These are phyloP conservation scores for Dactylella cylindrospora DNA, from an alignment of 2,329 filamentous ascomycete species.

Conservation along the genomic window DNA sequence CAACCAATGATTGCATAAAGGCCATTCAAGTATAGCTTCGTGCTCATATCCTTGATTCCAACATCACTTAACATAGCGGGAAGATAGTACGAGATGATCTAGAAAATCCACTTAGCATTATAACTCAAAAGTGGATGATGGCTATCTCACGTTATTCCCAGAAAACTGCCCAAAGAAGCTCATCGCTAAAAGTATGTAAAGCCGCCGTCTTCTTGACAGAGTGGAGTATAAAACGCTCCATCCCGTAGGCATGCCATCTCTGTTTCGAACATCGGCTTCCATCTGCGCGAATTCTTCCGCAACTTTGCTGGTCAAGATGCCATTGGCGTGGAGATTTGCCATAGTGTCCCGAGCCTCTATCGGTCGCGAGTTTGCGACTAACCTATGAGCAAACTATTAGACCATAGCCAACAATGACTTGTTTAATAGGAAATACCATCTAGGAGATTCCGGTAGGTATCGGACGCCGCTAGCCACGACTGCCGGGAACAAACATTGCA, in stretches of 20 bases:
- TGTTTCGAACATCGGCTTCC: conserved; percentile 22
- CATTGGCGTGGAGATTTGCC: conserved; percentile 62
- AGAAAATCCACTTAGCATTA: not conserved
- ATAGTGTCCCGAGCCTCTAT: conserved; percentile 60
- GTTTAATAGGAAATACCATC: conserved; percentile 63
- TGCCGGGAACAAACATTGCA: conserved; percentile 56
- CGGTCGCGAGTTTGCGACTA: conserved; percentile 25
- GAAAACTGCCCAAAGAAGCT: conserved; percentile 59
- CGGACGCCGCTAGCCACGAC: conserved; percentile 58
- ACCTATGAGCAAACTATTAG: conserved; percentile 2
- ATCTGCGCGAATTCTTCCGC: conserved; percentile 33
- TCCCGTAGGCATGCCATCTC: conserved; percentile 13
- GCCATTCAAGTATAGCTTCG: conserved; percentile 54
- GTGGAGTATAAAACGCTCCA: conserved; percentile 49
- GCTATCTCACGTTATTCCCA: conserved; percentile 55
- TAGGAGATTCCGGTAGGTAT: conserved; percentile 64
- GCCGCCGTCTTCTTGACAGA: conserved; percentile 49
- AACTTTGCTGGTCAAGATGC: conserved; percentile 49
- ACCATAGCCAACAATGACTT: conserved; percentile 46
- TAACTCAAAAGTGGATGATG: conserved; percentile 50
- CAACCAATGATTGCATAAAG: conserved; percentile 55
- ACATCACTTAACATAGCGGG: conserved; percentile 55
- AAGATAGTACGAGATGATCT: conserved; percentile 51
- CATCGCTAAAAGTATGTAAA: conserved; percentile 58
- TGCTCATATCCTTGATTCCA: conserved; percentile 53